A percentile compares a stretch with the other conserved stretches of the same genome.
Evolutionary conservation across 106 monocot species (phyloP).

Genomic region (Acanthochlamys bracteata): DNA sequence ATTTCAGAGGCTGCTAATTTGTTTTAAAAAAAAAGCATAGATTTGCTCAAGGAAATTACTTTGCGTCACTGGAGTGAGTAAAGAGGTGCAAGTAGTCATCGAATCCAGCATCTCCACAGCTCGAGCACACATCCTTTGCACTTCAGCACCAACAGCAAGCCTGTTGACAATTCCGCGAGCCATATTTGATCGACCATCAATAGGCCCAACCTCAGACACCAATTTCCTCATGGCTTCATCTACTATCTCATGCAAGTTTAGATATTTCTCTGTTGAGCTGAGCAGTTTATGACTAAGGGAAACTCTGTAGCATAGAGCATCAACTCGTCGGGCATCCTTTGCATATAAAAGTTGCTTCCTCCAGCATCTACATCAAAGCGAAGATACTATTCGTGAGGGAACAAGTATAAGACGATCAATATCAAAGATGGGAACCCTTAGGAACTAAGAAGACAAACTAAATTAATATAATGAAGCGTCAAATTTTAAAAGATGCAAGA

Average conservation of each 20-base stretch:
- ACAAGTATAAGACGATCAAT: not conserved
- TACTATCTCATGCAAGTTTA: slow-evolving; percentile 54
- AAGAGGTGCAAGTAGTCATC: slow-evolving; percentile 8
- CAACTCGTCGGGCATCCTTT: slow-evolving; percentile 82
- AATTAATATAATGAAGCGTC: no score
- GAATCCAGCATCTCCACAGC: slow-evolving; percentile 35
- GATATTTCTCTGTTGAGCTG: slow-evolving; percentile 39
- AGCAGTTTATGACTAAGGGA: slow-evolving; percentile 66
- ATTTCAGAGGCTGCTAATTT: no score
- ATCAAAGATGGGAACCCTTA: not conserved
- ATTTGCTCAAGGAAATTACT: not conserved
- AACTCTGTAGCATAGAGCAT: slow-evolving; percentile 57
- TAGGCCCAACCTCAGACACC: slow-evolving; percentile 66
- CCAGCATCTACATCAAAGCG: slow-evolving; percentile 49
- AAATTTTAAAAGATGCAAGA: no score
- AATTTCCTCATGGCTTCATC: slow-evolving; percentile 56
- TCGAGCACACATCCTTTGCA: slow-evolving; percentile 66
- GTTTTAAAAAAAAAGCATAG: not conserved
- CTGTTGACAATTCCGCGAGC: slow-evolving; percentile 75
- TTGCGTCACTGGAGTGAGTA: not conserved
- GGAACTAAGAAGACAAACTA: not conserved
- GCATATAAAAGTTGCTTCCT: slow-evolving; percentile 73
- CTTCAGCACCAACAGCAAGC: slow-evolving; percentile 72
- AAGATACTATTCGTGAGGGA: no score
- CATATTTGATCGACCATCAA: slow-evolving; percentile 39